These are phyloP conservation scores for Aphanomyces stellatus DNA, from an alignment of 352 stramenopile species.

Conservation along the genomic window DNA sequence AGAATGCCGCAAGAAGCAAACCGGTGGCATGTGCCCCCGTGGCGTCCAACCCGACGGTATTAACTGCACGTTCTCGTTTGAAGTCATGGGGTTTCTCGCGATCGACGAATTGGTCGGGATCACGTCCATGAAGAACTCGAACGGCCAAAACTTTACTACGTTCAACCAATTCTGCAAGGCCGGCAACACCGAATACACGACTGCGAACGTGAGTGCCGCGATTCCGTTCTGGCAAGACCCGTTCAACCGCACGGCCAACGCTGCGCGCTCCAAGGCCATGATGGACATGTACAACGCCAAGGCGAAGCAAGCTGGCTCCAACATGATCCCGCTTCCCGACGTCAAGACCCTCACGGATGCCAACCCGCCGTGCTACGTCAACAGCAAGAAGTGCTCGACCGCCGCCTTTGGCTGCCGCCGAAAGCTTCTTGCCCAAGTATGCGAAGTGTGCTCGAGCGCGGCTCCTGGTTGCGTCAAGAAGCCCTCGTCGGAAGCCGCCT, in stretches of 20 bases:
- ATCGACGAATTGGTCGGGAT: constrained; percentile 59
- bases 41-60: constrained; percentile 35
- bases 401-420: constrained; percentile 42
- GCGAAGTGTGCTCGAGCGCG: constrained; percentile 37
- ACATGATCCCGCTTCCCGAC: constrained; percentile 41
- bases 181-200: constrained; percentile 40
- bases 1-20: constrained; percentile 34
- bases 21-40: constrained; percentile 37
- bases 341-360: constrained; percentile 28
- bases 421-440: constrained; percentile 53
- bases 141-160: constrained; percentile 24
- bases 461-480: constrained; percentile 18
- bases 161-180: constrained; percentile 42
- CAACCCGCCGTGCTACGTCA: constrained; percentile 69
- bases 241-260: constrained; percentile 35
- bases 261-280: constrained; percentile 31
- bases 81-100: constrained; percentile 46
- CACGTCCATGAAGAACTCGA: constrained; percentile 29
- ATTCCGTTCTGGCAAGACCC: constrained; percentile 59
- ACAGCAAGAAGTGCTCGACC: constrained; percentile 38
- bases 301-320: constrained; percentile 26
- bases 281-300: constrained; percentile 46
- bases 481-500: not conserved
- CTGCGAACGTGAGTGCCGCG: constrained; percentile 29
- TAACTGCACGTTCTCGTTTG: constrained; percentile 48